phyloP scores from a whole-genome alignment of 164 flowering plant species.

The Berberis vulgaris region DNA sequence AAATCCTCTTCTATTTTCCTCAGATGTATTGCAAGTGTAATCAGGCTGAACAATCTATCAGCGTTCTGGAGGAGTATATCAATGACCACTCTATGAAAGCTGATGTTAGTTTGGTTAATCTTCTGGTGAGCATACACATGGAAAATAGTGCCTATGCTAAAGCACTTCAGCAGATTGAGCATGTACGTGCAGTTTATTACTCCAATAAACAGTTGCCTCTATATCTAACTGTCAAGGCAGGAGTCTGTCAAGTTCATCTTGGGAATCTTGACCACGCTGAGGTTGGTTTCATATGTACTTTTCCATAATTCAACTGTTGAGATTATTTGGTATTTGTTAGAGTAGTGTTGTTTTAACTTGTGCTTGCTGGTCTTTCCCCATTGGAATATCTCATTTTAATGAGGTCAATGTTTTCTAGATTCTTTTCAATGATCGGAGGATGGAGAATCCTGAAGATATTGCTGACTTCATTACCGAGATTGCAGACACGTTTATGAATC shows the following conservation, averaged over 20 bases:
- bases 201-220: slow-evolving; percentile 42
- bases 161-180: slow-evolving; percentile 64
- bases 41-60: slow-evolving; percentile 40
- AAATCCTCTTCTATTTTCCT: background rate
- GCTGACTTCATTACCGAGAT: slow-evolving; percentile 33
- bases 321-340: background rate
- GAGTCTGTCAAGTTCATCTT: slow-evolving; percentile 62
- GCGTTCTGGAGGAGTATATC: slow-evolving; percentile 53
- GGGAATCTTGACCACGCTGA: slow-evolving; percentile 71
- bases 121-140: slow-evolving; percentile 49
- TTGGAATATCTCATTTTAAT: no score
- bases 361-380: no score
- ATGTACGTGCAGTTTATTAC: slow-evolving; percentile 25
- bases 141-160: slow-evolving; percentile 31
- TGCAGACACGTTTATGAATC: slow-evolving; percentile 41
- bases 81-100: slow-evolving; percentile 29
- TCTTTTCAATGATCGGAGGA: slow-evolving; percentile 31
- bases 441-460: slow-evolving; percentile 19
- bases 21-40: slow-evolving; percentile 52
- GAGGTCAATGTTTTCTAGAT: slow-evolving; percentile 17
- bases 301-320: background rate
- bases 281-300: slow-evolving; percentile 19
- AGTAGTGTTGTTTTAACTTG: background rate
- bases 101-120: slow-evolving; percentile 44
- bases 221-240: slow-evolving; percentile 47